Conservation (phyloP, 306 rosid species). For the Mucuna pruriens region DNA sequence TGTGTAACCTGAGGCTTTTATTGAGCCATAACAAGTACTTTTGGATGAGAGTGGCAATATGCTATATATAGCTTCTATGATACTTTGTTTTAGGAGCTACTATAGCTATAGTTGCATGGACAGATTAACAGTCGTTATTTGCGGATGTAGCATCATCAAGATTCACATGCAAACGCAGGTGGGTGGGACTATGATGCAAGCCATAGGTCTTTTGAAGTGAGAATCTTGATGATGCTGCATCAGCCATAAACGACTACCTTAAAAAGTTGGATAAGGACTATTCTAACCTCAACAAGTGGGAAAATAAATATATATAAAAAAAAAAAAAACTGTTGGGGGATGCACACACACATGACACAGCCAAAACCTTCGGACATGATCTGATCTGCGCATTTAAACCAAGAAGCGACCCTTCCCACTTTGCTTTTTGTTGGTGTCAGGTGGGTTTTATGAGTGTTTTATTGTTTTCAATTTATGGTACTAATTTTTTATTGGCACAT, state of each 20-base stretch:
- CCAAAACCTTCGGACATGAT: constrained; percentile 24
- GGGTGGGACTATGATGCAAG: constrained; percentile 23
- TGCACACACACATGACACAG: constrained; percentile 6
- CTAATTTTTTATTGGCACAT: background rate
- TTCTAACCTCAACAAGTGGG: constrained; percentile 11
- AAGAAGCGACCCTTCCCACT: constrained; percentile 27
- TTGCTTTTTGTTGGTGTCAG: constrained; percentile 46
- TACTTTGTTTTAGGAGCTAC: background rate
- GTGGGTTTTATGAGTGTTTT: constrained; percentile 44
- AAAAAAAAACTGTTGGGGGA: background rate
- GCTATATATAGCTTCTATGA: background rate
- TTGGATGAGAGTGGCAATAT: constrained; percentile 27
- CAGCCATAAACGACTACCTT: constrained; percentile 75
- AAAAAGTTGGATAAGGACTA: constrained; percentile 25
- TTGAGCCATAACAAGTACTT: background rate
- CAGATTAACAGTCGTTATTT: constrained; percentile 70
- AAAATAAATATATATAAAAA: background rate
- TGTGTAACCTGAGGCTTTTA: background rate
- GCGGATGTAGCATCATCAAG: constrained; percentile 98
- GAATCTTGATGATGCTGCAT: constrained; percentile 99
- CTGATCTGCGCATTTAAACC: constrained; percentile 38
- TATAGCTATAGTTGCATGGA: constrained; percentile 46
- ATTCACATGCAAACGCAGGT: constrained; percentile 77
- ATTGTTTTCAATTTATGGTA: constrained; percentile 2
- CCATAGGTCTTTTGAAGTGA: constrained; percentile 58